Evolutionary conservation across 78 protist species (phyloP).

Genomic region (Planoprotostelium fungivorum): DNA sequence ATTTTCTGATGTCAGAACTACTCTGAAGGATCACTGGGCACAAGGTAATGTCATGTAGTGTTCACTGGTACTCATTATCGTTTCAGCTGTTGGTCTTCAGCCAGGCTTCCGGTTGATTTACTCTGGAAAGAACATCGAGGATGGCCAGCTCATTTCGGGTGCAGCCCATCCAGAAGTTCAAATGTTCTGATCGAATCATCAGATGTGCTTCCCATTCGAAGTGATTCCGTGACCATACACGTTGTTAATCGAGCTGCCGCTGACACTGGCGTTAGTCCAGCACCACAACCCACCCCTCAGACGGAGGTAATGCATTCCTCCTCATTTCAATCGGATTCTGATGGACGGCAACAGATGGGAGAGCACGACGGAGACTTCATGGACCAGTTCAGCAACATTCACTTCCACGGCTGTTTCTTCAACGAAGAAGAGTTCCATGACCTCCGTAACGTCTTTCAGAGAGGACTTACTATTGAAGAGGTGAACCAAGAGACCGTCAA

Average conservation of each 20-base stretch:
- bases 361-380: neutral
- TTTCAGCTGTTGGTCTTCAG: neutral
- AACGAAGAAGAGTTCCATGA: neutral
- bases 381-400: neutral
- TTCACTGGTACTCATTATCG: neutral
- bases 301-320: too few species aligned
- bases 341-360: too few species aligned
- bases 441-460: neutral
- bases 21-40: neutral
- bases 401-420: neutral
- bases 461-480: too few species aligned
- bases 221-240: neutral
- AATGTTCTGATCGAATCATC: neutral
- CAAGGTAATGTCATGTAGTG: neutral
- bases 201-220: neutral
- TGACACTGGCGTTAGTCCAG: neutral
- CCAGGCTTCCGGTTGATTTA: neutral
- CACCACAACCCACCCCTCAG: neutral
- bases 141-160: neutral
- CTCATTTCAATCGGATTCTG: too few species aligned
- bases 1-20: neutral
- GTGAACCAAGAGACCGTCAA: too few species aligned
- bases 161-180: neutral
- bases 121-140: neutral
- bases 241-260: neutral